Conservation (phyloP, 73 alveolate species). For the Paramecium biaurelia region DNA sequence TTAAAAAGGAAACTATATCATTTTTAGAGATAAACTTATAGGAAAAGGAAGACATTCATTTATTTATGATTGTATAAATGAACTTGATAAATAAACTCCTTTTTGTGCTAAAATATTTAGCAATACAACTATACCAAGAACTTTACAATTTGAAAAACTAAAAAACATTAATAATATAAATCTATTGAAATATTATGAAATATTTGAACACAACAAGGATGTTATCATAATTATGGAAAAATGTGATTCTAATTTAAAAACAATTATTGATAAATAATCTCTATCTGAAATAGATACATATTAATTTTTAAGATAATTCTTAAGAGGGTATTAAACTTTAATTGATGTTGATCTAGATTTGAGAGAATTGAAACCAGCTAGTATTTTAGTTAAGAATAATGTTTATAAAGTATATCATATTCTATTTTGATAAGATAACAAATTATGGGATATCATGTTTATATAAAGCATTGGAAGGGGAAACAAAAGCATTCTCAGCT, state of each 20-base stretch:
- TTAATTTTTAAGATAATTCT: not conserved
- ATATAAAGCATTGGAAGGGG: not conserved
- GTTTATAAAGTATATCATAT: not conserved
- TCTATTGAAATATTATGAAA: not conserved
- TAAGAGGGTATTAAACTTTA: not conserved
- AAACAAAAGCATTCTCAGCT: not conserved
- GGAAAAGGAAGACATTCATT: conserved; percentile 13
- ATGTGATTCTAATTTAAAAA: not conserved
- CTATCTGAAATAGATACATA: not conserved
- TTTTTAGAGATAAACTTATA: not conserved
- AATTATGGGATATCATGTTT: not conserved
- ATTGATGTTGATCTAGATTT: not conserved
- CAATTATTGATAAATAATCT: not conserved
- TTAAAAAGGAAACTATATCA: not conserved
- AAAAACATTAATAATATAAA: not conserved
- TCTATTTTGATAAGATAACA: not conserved
- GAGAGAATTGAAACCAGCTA: not conserved
- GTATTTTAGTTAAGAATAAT: not conserved
- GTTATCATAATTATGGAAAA: not conserved
- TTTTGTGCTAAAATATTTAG: not conserved
- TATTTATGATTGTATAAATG: not conserved
- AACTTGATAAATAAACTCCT: not conserved
- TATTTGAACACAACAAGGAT: not conserved
- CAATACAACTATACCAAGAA: not conserved
- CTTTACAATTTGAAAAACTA: not conserved